phyloP scores from a whole-genome alignment of 2,329 filamentous ascomycete genomes.

The Pseudopyricularia cyperi region DNA sequence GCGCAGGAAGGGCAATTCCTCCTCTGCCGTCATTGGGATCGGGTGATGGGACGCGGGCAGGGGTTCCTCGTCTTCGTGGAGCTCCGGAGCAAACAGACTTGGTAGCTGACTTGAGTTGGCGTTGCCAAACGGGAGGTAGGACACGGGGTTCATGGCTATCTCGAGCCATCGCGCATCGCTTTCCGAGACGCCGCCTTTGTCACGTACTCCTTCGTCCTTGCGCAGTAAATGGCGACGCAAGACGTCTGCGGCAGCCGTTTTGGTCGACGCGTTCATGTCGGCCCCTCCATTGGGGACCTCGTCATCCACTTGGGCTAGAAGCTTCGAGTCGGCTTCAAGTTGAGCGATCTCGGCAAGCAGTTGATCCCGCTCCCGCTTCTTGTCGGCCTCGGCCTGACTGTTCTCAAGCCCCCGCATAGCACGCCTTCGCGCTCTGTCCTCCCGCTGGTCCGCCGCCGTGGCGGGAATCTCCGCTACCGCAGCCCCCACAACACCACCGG shows the following conservation, averaged over 20 bases:
- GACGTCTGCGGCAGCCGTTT: conserved; percentile 24
- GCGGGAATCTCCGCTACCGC: neutral
- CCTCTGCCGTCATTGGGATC: conserved; percentile 43
- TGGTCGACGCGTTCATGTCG: conserved; percentile 11
- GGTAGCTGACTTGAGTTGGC: conserved; percentile 13
- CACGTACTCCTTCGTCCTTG: conserved; percentile 12
- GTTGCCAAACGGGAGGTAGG: conserved; percentile 37
- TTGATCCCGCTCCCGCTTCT: conserved; percentile 36
- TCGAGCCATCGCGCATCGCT: conserved; percentile 29
- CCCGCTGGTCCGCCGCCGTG: neutral
- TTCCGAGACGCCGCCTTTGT: conserved; percentile 3
- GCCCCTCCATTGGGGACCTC: conserved; percentile 22
- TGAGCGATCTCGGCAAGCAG: conserved; percentile 41
- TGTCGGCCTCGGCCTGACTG: conserved; percentile 29
- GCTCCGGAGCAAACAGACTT: conserved; percentile 9
- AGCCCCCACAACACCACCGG: neutral
- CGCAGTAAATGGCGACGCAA: conserved; percentile 28
- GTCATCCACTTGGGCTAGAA: conserved; percentile 45
- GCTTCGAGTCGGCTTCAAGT: conserved; percentile 44
- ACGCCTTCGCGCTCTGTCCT: conserved; percentile 1
- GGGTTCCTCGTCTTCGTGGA: conserved; percentile 17
- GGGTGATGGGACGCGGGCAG: conserved; percentile 52
- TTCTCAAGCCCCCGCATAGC: conserved; percentile 27
- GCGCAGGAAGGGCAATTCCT: conserved; percentile 57
- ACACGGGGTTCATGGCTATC: conserved; percentile 35